phyloP scores from a whole-genome alignment of 768 basidiomycete genomes.

The Psilocybe tampanensis region DNA sequence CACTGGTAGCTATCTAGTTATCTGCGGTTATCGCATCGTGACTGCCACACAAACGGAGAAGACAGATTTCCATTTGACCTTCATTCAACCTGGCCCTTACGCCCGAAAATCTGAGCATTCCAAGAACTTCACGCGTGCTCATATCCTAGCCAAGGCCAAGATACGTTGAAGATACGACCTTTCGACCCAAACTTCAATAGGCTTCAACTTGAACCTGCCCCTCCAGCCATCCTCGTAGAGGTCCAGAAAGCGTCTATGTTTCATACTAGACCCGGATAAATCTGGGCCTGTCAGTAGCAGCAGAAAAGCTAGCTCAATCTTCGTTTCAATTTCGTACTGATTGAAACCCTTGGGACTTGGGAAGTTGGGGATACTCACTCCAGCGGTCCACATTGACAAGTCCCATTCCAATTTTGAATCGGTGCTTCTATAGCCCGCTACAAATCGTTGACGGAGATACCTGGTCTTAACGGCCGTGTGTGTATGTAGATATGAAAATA shows the following conservation, averaged over 20 bases:
- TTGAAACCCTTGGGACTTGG: conserved; percentile 1
- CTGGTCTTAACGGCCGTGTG: conserved; percentile 12
- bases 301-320: not conserved
- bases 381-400: not conserved
- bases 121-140: not conserved
- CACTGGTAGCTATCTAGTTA: not conserved
- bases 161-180: not conserved
- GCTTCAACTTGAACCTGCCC: not conserved
- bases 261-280: too few relatives aligned
- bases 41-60: not conserved
- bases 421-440: conserved; percentile 9
- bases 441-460: conserved; percentile 12
- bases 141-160: not conserved
- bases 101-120: not conserved
- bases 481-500: conserved; percentile 6
- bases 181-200: too few relatives aligned
- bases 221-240: not conserved
- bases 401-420: conserved; percentile 14
- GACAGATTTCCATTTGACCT: not conserved
- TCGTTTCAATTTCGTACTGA: not conserved
- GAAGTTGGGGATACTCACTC: too few relatives aligned
- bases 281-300: not conserved
- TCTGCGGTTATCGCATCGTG: not conserved
- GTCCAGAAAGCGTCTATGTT: not conserved
- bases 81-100: not conserved